These are phyloP conservation scores for Colletotrichum theobromicola DNA, from an alignment of 2,329 filamentous ascomycete species.

Conservation along the genomic window DNA sequence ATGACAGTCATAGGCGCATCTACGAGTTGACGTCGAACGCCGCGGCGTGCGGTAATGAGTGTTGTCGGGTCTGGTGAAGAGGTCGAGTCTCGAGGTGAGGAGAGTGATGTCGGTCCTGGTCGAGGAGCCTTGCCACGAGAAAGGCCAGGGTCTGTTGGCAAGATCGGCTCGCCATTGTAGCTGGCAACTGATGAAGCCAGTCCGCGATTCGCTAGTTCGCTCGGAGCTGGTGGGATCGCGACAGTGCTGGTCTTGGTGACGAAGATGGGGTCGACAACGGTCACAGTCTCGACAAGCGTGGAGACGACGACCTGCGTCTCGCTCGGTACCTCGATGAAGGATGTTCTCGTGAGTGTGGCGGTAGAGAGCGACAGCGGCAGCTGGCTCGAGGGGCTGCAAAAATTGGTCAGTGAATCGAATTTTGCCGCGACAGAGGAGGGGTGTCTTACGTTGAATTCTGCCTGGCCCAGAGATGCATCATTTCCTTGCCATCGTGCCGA, in stretches of 20 bases:
- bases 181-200: not conserved
- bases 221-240: conserved; percentile 25
- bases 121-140: not conserved
- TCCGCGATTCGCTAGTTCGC: not conserved
- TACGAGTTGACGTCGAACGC: not conserved
- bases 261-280: conserved; percentile 26
- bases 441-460: not conserved
- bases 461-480: not conserved
- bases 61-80: not conserved
- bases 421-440: not conserved
- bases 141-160: not conserved
- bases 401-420: not conserved
- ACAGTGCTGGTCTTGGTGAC: conserved; percentile 28
- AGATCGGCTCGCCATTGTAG: not conserved
- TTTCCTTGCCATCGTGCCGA: not conserved
- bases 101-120: not conserved
- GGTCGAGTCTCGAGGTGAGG: not conserved
- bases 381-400: not conserved
- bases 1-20: not conserved
- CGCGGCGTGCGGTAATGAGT: not conserved
- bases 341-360: conserved; percentile 18
- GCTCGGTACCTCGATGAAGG: conserved; percentile 22
- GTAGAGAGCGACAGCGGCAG: not conserved
- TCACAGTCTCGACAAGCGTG: conserved; percentile 28
- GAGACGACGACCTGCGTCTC: conserved; percentile 20